A percentile compares a stretch with the other conserved stretches of the same genome.
phyloP scores from a whole-genome alignment of 148 eudicot species.

The Cornus florida region DNA sequence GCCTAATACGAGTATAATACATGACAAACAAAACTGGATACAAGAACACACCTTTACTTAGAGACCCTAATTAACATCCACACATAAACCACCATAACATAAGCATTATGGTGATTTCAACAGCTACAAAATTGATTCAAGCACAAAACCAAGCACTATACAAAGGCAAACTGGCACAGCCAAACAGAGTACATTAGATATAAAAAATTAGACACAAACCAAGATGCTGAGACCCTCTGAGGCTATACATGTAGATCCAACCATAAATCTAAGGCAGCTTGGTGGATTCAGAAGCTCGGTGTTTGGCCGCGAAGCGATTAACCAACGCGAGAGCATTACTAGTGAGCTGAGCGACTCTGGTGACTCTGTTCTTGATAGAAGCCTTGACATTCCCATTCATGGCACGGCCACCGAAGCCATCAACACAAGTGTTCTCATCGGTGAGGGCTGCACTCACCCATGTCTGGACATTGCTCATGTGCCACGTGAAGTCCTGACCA shows the following conservation, averaged over 20 bases:
- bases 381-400: slow-evolving; percentile 30
- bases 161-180: neutral
- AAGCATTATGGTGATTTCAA: neutral
- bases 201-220: neutral
- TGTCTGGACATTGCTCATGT: slow-evolving; percentile 57
- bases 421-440: slow-evolving; percentile 50
- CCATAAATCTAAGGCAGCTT: neutral
- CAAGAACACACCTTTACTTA: neutral
- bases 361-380: slow-evolving; percentile 31
- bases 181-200: neutral
- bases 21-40: neutral
- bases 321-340: slow-evolving; percentile 69
- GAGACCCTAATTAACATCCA: neutral
- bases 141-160: neutral
- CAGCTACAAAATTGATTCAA: neutral
- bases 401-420: slow-evolving; percentile 35
- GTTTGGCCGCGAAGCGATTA: slow-evolving; percentile 37
- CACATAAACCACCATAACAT: neutral
- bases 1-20: neutral
- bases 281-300: neutral
- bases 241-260: neutral
- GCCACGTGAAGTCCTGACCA: slow-evolving; percentile 57
- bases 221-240: neutral
- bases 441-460: slow-evolving; percentile 75
- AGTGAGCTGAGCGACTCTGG: slow-evolving; percentile 42